phyloP scores from a whole-genome alignment of 192 early-diverging fungal species.

The Piromyces finnis region DNA sequence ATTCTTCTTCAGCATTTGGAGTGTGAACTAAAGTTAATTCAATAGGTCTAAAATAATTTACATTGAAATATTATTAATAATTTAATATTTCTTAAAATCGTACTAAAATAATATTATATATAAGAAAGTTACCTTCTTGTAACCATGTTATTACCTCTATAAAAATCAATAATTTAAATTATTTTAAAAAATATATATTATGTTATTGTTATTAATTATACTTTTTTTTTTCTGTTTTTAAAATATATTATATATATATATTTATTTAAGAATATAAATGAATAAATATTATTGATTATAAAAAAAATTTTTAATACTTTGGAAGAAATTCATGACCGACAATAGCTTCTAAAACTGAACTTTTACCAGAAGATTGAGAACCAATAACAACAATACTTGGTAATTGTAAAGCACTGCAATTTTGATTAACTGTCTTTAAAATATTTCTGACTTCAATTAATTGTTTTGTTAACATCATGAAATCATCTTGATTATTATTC shows the following conservation, averaged over 20 bases:
- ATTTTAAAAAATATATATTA: no score
- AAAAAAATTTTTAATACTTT: slow-evolving; percentile 44
- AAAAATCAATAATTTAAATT: no score
- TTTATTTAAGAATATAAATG: no score
- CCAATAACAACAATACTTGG: slow-evolving; percentile 82
- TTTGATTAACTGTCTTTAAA: slow-evolving; percentile 59
- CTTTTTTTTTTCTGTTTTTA: no score
- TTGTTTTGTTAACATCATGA: slow-evolving; percentile 79
- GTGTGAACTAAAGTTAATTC: slow-evolving; percentile 72
- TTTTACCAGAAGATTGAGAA: slow-evolving; percentile 71
- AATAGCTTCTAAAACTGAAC: slow-evolving; percentile 71
- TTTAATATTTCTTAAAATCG: slow-evolving; percentile 23
- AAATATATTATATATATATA: slow-evolving; percentile 1
- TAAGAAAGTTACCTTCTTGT: slow-evolving; percentile 7
- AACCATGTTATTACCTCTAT: neutral
- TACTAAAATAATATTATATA: no score
- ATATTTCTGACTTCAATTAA: slow-evolving; percentile 89
- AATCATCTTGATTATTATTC: slow-evolving; percentile 27
- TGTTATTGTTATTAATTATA: no score
- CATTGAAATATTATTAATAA: slow-evolving; percentile 26
- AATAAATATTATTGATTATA: no score
- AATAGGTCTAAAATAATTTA: slow-evolving; percentile 44
- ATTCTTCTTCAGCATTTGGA: slow-evolving; percentile 52
- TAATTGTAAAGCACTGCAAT: slow-evolving; percentile 51
- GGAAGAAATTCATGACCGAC: slow-evolving; percentile 72